Evolutionary conservation across 352 stramenopile genomes (phyloP).

Genomic region (Pythium grandisporangium): DNA sequence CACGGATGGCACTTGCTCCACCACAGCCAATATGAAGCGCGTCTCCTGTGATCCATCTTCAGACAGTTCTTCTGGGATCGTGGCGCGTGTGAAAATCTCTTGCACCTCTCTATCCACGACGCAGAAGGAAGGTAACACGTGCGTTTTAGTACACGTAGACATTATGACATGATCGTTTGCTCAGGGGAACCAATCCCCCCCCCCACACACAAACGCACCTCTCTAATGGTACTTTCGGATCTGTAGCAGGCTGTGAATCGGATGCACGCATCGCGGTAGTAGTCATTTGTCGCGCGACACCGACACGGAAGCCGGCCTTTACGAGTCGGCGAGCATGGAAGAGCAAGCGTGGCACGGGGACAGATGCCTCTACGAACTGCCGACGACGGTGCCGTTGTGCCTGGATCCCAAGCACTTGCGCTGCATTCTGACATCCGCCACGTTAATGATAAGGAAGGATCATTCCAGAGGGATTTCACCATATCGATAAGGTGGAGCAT

Average conservation of each 20-base stretch:
- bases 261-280: conserved; percentile 17
- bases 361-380: conserved; percentile 34
- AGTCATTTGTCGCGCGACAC: conserved; percentile 58
- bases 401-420: conserved; percentile 24
- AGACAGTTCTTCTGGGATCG: conserved; percentile 24
- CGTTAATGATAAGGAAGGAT: too few species aligned
- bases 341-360: conserved; percentile 32
- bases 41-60: not conserved
- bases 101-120: conserved; percentile 25
- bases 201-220: conserved; percentile 19
- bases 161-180: not conserved
- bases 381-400: conserved; percentile 20
- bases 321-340: conserved; percentile 36
- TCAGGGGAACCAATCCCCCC: too few species aligned
- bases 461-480: too few species aligned
- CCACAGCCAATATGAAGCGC: conserved; percentile 25
- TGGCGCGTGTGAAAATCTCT: conserved; percentile 36
- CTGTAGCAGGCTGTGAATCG: not conserved
- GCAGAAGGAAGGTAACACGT: not conserved
- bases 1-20: conserved; percentile 23
- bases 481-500: too few species aligned
- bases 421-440: conserved; percentile 36
- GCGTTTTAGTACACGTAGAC: too few species aligned
- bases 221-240: conserved; percentile 20
- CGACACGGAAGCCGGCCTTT: conserved; percentile 38